phyloP scores from a whole-genome alignment of 164 flowering plant species.

The Pachysandra terminalis region DNA sequence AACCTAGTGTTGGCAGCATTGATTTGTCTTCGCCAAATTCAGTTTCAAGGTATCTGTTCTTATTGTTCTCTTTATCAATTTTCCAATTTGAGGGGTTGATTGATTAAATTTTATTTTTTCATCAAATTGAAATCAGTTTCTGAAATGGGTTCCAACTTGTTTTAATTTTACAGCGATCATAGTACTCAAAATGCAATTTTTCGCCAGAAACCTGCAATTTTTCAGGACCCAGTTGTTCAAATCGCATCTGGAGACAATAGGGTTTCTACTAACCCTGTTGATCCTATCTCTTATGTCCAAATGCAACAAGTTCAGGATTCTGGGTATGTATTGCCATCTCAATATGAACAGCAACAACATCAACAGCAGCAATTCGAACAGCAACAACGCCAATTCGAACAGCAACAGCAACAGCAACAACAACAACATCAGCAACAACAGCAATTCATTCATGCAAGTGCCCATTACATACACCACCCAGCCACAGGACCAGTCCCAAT shows the following conservation, averaged over 20 bases:
- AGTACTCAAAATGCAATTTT: conserved; percentile 40
- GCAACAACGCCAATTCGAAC: conserved; percentile 23
- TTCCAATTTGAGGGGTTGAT: too few species aligned
- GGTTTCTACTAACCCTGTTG: conserved; percentile 37
- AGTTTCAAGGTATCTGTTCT: conserved; percentile 26
- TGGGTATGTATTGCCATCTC: conserved; percentile 37
- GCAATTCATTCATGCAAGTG: conserved; percentile 48
- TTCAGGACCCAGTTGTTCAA: conserved; percentile 55
- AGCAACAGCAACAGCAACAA: conserved; percentile 19
- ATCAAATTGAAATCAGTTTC: background rate
- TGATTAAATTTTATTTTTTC: too few species aligned
- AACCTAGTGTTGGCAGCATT: conserved; percentile 25
- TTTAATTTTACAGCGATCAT: conserved; percentile 51
- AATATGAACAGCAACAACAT: conserved; percentile 15
- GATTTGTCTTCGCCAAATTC: conserved; percentile 44
- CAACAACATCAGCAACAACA: conserved; percentile 16
- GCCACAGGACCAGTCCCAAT: conserved; percentile 52
- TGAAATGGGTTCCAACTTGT: conserved; percentile 11
- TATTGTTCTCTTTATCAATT: background rate
- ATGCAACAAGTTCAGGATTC: conserved; percentile 56
- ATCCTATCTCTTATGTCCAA: conserved; percentile 45
- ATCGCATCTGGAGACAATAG: conserved; percentile 33
- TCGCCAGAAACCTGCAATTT: conserved; percentile 46
- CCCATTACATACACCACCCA: conserved; percentile 66
- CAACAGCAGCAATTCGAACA: conserved; percentile 22